Base-by-base conservation (phyloP, 2,329 filamentous ascomycete genomes). In the Aureobasidium leucospermi region DNA sequence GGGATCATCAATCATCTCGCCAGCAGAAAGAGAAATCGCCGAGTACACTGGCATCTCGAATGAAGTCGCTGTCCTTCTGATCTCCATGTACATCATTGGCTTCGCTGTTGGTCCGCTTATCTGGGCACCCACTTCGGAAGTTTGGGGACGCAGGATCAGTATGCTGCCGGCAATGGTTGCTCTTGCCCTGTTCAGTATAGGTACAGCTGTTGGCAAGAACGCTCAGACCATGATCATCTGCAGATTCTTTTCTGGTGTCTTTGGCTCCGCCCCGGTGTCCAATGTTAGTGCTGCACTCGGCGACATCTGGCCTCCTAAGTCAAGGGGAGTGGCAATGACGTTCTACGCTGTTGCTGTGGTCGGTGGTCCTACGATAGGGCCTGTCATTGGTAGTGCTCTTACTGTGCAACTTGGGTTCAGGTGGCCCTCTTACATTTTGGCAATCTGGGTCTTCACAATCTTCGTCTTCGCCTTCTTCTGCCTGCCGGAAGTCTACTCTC, bases 1-100 rank as follows among this genome's bases (percentile, higher is more conserved):
- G 49, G 80, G 77, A 4, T 79, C 77, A 6, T 79, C 76, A 16
- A 79, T 83, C 59, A 77, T 79, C 41, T 70, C 79, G 2, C 76
- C 80, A 0, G 80, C 78, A 1, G 72, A 76, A 47, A 49, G 68
- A 4, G 68, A 64, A 1, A 76, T 83, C 39, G 71, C 76, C 1
- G 60, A 66, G 34, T 75, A 81, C 55, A 60, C 77, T 29, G 70
- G 70, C 9, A 71, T 81, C 32, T 74, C 73, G 29, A 60, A 64
- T 16, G 77, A 81, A 57, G 73, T 73, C 9, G 71, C 75, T 2
- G 76, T 81, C 2, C 64, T 81, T 6, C 66, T 71, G 23, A 69
- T 81, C 4, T 76, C 78, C 0, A 68, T 81, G 1, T 81, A 78
- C 62, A 42, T 38, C 16, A 10, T 59, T 6, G 60, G 62, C 3